Conservation (phyloP, 768 basidiomycete species). For the Phanerochaete carnosa region DNA sequence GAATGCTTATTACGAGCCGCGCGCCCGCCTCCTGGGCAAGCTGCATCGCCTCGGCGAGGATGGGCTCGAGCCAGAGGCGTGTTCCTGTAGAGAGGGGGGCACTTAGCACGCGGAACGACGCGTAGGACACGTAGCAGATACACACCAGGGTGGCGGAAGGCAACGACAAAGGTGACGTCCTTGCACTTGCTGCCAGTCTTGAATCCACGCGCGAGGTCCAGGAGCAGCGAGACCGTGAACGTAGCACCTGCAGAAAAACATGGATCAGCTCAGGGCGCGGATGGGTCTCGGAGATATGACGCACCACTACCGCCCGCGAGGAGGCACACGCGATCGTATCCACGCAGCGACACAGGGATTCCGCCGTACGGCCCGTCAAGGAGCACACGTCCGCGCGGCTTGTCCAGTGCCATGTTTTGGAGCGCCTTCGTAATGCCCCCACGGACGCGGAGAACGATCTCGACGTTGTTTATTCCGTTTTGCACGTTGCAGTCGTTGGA, state of each 20-base stretch:
- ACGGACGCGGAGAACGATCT: constrained; percentile 26
- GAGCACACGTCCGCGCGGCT: constrained; percentile 19
- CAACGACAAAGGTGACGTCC: constrained; percentile 23
- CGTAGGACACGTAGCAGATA: too few species aligned
- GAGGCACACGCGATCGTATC: constrained; percentile 27
- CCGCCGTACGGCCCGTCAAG: constrained; percentile 30
- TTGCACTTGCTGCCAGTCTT: constrained; percentile 17
- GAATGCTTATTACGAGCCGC: too few species aligned
- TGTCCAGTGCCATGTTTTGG: constrained; percentile 9
- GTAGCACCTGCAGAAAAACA: constrained; percentile 19
- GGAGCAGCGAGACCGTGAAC: constrained; percentile 25
- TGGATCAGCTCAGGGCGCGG: too few species aligned
- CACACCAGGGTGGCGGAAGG: constrained; percentile 19
- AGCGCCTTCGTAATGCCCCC: constrained; percentile 28
- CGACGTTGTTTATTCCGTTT: constrained; percentile 5
- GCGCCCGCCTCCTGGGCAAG: too few species aligned
- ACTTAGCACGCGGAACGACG: too few species aligned
- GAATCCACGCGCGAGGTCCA: constrained; percentile 20
- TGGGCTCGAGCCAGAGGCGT: constrained; percentile 20
- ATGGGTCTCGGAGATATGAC: too few species aligned
- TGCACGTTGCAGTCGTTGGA: constrained; percentile 21
- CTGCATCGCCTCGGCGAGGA: constrained; percentile 9
- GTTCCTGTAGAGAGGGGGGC: constrained; percentile 11
- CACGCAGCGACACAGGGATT: constrained; percentile 20
- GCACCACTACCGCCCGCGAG: constrained; percentile 32